phyloP scores from a whole-genome alignment of 176 grass and related monocot genomes.

The Themeda triandra region DNA sequence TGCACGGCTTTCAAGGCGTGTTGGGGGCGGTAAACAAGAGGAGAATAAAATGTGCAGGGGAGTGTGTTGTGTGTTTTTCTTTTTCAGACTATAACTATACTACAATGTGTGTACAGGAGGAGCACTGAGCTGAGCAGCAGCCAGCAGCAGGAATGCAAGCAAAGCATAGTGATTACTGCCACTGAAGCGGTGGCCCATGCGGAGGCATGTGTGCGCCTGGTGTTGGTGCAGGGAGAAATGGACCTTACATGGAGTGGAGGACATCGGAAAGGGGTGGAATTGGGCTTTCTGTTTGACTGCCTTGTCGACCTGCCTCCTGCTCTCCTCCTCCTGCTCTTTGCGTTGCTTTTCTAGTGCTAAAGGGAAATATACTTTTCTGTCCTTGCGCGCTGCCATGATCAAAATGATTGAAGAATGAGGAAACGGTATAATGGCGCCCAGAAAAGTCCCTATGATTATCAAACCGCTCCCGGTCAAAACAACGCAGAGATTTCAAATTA shows the following conservation, averaged over 20 bases:
- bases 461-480: slow-evolving; percentile 10
- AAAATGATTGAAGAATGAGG: slow-evolving; percentile 53
- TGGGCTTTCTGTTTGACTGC: slow-evolving; percentile 51
- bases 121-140: not conserved
- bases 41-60: not conserved
- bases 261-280: slow-evolving; percentile 25
- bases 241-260: slow-evolving; percentile 23
- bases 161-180: not conserved
- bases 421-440: slow-evolving; percentile 32
- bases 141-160: not conserved
- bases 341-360: slow-evolving; percentile 18
- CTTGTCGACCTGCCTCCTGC: slow-evolving; percentile 38
- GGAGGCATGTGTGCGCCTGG: slow-evolving; percentile 20
- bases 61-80: not conserved
- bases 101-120: not conserved
- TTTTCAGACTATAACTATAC: not conserved
- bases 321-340: not conserved
- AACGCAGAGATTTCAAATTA: not conserved
- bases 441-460: slow-evolving; percentile 43
- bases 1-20: slow-evolving; percentile 26
- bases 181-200: slow-evolving; percentile 27
- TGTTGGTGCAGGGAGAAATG: slow-evolving; percentile 30
- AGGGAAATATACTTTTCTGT: slow-evolving; percentile 40
- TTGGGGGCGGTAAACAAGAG: slow-evolving; percentile 18
- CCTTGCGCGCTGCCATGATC: slow-evolving; percentile 19